Evolutionary conservation across 2,329 filamentous ascomycete genomes (phyloP).

Genomic region (Nemania sp.): DNA sequence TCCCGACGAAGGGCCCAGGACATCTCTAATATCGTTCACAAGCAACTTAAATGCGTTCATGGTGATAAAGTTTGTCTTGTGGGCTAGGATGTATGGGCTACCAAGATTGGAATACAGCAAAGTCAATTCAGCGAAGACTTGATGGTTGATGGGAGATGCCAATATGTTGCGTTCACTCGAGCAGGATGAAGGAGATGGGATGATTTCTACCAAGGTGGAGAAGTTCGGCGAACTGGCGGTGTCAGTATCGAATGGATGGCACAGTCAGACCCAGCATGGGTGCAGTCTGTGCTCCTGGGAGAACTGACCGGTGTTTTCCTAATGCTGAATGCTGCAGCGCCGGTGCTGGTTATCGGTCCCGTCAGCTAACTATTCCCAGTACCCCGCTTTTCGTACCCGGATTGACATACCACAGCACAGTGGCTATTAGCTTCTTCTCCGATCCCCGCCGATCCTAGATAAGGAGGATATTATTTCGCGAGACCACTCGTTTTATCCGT

Average conservation of each 20-base stretch:
- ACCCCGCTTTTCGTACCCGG: conserved; percentile 31
- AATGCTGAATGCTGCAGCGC: conserved; percentile 5
- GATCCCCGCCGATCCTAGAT: conserved; percentile 17
- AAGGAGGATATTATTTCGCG: conserved; percentile 1
- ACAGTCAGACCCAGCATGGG: conserved; percentile 21
- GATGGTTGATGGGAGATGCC: conserved; percentile 18
- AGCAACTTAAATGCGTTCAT: conserved; percentile 73
- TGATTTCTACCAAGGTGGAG: conserved; percentile 26
- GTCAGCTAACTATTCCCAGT: neutral
- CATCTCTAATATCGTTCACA: conserved; percentile 77
- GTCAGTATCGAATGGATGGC: conserved; percentile 29
- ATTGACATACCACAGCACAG: conserved; percentile 16
- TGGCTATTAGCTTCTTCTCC: conserved; percentile 20
- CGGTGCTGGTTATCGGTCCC: conserved; percentile 8
- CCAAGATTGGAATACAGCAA: conserved; percentile 19
- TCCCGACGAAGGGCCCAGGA: conserved; percentile 83
- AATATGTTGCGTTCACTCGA: neutral
- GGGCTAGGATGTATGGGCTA: conserved; percentile 16
- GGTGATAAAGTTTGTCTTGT: conserved; percentile 25
- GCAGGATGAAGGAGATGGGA: neutral
- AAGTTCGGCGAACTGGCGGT: conserved; percentile 38
- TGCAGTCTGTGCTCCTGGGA: conserved; percentile 9
- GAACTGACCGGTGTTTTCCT: conserved; percentile 11
- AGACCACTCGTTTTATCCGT: conserved; percentile 6
- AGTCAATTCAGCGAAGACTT: conserved; percentile 20